Evolutionary conservation across 345 rosid species (phyloP).

Genomic region (Eucalyptus polyanthemos): DNA sequence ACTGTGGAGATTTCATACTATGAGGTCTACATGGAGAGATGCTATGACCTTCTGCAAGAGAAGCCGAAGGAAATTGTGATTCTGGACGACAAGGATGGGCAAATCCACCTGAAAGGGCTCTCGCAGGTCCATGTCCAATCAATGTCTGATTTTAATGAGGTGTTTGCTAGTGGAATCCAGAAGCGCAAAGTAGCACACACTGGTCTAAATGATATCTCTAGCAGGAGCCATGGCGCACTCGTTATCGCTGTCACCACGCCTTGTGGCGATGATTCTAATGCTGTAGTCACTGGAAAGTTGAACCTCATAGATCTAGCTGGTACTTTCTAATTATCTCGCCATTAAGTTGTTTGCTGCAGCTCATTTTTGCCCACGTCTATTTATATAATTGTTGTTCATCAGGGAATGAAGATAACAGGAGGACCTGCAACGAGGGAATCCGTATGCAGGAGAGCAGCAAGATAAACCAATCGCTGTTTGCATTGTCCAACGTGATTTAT

Average conservation of each 20-base stretch:
- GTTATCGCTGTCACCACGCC: conserved; percentile 52
- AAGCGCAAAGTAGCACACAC: conserved; percentile 80
- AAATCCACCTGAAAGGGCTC: conserved; percentile 70
- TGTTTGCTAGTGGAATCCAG: conserved; percentile 41
- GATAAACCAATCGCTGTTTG: conserved; percentile 82
- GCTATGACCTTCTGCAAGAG: conserved; percentile 71
- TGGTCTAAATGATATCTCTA: conserved; percentile 75
- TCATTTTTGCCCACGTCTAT: neutral
- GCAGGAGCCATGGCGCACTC: conserved; percentile 90
- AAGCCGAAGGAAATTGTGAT: conserved; percentile 44
- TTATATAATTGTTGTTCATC: neutral
- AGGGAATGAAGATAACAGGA: conserved; percentile 94
- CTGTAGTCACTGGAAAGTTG: conserved; percentile 48
- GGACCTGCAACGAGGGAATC: conserved; percentile 78
- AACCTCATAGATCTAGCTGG: conserved; percentile 96
- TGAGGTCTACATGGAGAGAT: conserved; percentile 87
- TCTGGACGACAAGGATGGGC: conserved; percentile 65
- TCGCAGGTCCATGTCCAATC: conserved; percentile 45
- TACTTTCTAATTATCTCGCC: neutral
- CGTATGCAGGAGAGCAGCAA: conserved; percentile 85
- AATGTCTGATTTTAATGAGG: conserved; percentile 47
- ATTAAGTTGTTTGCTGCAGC: neutral
- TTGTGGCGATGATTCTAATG: conserved; percentile 12
- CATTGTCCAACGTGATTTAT: conserved; percentile 78
- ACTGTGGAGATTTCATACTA: conserved; percentile 67